Percentiles rank a stretch among this genome's conserved stretches.
Conservation (phyloP, 2,329 filamentous ascomycete species). For the Cordyceps tenuipes region DNA sequence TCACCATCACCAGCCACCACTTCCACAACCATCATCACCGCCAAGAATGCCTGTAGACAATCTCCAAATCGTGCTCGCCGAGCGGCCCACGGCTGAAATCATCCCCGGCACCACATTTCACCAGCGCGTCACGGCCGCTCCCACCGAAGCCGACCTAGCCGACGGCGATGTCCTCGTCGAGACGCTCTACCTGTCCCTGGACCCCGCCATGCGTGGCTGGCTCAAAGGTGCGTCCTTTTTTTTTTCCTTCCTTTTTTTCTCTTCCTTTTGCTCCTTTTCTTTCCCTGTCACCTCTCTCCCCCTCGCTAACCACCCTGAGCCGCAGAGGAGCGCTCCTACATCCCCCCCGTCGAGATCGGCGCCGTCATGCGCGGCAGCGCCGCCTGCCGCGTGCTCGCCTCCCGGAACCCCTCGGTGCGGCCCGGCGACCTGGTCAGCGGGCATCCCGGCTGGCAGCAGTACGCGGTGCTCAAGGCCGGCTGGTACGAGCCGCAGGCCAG, state of each 20-base stretch:
- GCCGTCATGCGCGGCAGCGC: constrained; percentile 58
- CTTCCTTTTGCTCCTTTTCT: neutral
- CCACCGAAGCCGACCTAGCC: constrained; percentile 45
- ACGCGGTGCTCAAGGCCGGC: constrained; percentile 49
- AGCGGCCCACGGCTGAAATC: constrained; percentile 53
- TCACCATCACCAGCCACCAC: neutral
- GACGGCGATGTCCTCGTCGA: constrained; percentile 57
- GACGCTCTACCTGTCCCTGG: constrained; percentile 57
- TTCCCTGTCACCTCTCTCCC: too few species aligned
- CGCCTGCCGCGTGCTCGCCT: constrained; percentile 54
- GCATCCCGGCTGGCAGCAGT: constrained; percentile 56
- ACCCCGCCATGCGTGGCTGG: constrained; percentile 72
- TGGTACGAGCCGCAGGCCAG: constrained; percentile 33
- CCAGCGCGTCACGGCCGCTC: constrained; percentile 41
- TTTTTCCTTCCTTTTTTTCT: too few species aligned
- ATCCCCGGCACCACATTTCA: constrained; percentile 58
- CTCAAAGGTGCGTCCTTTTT: constrained; percentile 41
- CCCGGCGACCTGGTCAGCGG: constrained; percentile 51
- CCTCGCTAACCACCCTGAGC: neutral
- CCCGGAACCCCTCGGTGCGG: constrained; percentile 44
- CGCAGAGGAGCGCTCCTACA: constrained; percentile 46
- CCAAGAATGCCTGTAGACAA: constrained; percentile 35
- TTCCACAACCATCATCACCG: neutral
- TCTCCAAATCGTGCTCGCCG: constrained; percentile 49
- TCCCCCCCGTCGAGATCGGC: constrained; percentile 60